Percentiles rank a stretch among this genome's conserved stretches.
These are phyloP conservation scores for Debaryomyces robertsiae DNA, from an alignment of 1,139 yeast genomes.

Conservation along the genomic window DNA sequence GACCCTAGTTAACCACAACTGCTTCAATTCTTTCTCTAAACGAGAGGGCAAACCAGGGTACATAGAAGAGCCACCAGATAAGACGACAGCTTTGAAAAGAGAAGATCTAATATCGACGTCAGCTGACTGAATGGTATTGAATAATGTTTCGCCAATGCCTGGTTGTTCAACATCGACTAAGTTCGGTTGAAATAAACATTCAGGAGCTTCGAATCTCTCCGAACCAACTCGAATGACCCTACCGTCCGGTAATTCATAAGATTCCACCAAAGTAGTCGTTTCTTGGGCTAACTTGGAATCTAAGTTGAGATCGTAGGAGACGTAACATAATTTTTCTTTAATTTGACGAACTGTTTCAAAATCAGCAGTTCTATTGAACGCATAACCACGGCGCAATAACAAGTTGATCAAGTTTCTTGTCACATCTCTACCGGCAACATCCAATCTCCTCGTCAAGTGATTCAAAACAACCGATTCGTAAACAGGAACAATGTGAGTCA, in stretches of 20 bases:
- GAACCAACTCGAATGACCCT: constrained; percentile 91
- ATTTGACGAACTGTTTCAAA: constrained; percentile 98
- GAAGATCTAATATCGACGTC: constrained; percentile 92
- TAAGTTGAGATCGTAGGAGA: constrained; percentile 87
- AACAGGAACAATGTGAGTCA: constrained; percentile 96
- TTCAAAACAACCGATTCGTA: constrained; percentile 94
- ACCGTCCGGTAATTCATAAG: constrained; percentile 95
- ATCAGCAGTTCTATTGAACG: constrained; percentile 97
- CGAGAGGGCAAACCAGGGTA: constrained; percentile 97
- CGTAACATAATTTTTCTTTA: constrained; percentile 93
- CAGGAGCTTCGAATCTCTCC: constrained; percentile 97
- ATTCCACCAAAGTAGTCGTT: constrained; percentile 90
- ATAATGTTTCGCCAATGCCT: constrained; percentile 90
- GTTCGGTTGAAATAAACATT: constrained; percentile 95
- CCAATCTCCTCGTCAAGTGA: constrained; percentile 88
- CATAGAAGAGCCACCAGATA: constrained; percentile 98
- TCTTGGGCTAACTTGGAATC: constrained; percentile 88
- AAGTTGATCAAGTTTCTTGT: constrained; percentile 90
- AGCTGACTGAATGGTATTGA: constrained; percentile 90
- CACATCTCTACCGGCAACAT: constrained; percentile 98
- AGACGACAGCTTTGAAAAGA: constrained; percentile 85
- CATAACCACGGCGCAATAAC: constrained; percentile 92
- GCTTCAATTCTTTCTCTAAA: constrained; percentile 93
- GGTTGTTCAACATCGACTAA: constrained; percentile 98
- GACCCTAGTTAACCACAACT: constrained; percentile 89